A percentile compares a stretch with the other conserved stretches of the same genome.
Conservation (phyloP, 1,139 yeast species). For the Debaryomyces coudertii region DNA sequence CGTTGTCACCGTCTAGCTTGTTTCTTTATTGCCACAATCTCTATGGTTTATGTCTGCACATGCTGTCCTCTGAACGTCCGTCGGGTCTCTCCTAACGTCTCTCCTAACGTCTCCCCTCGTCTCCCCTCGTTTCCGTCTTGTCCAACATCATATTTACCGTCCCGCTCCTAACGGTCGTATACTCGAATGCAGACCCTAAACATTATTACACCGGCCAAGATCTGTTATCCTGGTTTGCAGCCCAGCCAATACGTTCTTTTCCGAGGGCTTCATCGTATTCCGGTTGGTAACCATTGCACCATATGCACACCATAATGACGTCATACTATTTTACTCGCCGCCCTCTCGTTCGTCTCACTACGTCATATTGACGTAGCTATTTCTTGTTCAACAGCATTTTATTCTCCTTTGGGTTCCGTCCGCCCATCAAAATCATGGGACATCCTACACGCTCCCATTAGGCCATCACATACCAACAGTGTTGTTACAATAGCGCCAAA, state of each 20-base stretch:
- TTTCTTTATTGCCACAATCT: no score
- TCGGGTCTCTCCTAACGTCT: not conserved
- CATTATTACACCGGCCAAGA: not conserved
- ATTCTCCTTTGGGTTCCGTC: not conserved
- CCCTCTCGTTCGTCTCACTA: not conserved
- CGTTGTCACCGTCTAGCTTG: no score
- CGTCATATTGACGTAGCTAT: conserved; percentile 7
- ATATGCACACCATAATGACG: not conserved
- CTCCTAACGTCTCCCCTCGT: not conserved
- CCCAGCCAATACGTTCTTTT: not conserved
- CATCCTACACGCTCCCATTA: not conserved
- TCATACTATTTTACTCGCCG: not conserved
- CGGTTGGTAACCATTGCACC: no score
- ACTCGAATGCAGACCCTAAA: not conserved
- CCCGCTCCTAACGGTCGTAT: no score
- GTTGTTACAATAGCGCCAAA: not conserved
- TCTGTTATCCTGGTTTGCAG: not conserved
- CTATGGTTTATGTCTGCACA: no score
- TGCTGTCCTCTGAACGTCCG: not conserved
- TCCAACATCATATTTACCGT: not conserved
- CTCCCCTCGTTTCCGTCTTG: no score
- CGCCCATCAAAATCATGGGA: conserved; percentile 2
- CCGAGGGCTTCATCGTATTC: no score
- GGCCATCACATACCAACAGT: not conserved
- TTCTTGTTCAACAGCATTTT: not conserved